Base-by-base conservation (phyloP, 352 stramenopile genomes). In the Phytopythium oedochilum region DNA sequence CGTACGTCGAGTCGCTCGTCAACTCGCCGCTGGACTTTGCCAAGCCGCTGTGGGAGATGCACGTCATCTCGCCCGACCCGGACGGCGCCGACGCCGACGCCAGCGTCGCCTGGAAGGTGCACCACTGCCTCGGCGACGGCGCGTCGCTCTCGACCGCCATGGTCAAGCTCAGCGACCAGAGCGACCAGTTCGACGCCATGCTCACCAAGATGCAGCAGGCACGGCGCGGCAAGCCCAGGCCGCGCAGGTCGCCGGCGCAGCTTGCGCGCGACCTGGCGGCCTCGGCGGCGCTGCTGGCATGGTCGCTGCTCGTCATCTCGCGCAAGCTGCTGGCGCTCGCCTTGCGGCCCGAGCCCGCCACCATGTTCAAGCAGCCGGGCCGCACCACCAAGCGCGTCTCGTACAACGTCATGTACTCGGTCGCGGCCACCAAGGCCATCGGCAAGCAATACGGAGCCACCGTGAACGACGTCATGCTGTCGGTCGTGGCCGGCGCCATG, bases 391-490 rank as follows among this genome's bases (percentile, higher is more conserved):
- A 91, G 68, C 76, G 68, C 20, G 63, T 93, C 23, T 84, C 75
- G 12, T 89, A 88, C 65, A 76, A 73, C n/a, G 75, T 89, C 60
- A 55, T 71, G 17, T 89, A 90, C 73, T 88, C 71, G 35, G 80
- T 93, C 3, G 56, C 73, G 17, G 74, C 73, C 11, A 89, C 79
- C 43, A 93, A 93, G 62, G 75, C 72, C 20, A 67, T 93, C 36
- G 83, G 80, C 40, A 90, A 88, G 55, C 60, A 78, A 17, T 79
- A 78, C 46, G 52, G 70, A 23, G 80, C 83, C 17, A 91, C 83
- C 1, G 65, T 92, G 51, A 92, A 92, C 59, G 83, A 92, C 55
- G 78, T 91, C 43, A 89, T 91, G 74, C 70, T 93, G 14, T 88
- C 67, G 38, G 86, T 83, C 31, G 76, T 93, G 32, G 79, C 83